Percentiles rank a stretch among this genome's conserved stretches.
phyloP scores from a whole-genome alignment of 2,329 filamentous ascomycete genomes.

The Fusarium compactum region DNA sequence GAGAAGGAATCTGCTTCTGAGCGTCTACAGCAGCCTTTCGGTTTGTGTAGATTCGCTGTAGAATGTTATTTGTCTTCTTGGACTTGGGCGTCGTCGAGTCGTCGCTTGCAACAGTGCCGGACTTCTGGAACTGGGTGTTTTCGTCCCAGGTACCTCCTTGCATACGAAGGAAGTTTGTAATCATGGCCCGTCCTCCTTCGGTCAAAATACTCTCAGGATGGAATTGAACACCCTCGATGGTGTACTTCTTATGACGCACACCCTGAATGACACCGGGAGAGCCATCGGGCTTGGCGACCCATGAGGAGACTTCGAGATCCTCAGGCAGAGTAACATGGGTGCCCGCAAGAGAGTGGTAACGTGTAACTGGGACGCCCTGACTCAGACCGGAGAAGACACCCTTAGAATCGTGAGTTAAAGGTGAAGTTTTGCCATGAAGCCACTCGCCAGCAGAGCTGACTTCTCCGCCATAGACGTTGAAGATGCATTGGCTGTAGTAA shows the following conservation, averaged over 20 bases:
- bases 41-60: constrained; percentile 90
- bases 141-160: constrained; percentile 93
- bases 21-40: constrained; percentile 79
- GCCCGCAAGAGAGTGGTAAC: constrained; percentile 96
- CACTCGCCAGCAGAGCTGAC: constrained; percentile 96
- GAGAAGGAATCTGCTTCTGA: constrained; percentile 88
- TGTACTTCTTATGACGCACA: constrained; percentile 89
- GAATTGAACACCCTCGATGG: constrained; percentile 97
- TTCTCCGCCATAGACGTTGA: constrained; percentile 90
- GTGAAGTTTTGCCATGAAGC: constrained; percentile 95
- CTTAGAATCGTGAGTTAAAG: constrained; percentile 86
- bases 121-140: constrained; percentile 70
- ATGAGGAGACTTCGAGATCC: constrained; percentile 89
- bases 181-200: constrained; percentile 86
- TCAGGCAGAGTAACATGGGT: constrained; percentile 88
- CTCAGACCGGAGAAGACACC: constrained; percentile 89
- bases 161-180: constrained; percentile 91
- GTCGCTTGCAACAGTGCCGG: constrained; percentile 48
- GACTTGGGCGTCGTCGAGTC: constrained; percentile 46
- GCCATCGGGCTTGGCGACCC: constrained; percentile 81
- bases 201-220: constrained; percentile 98
- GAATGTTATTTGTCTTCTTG: constrained; percentile 85
- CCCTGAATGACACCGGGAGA: constrained; percentile 94
- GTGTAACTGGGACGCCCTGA: constrained; percentile 86
- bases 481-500: constrained; percentile 85